Evolutionary conservation across 148 eudicot species (phyloP).

Genomic region (Salicornia ramosissima): DNA sequence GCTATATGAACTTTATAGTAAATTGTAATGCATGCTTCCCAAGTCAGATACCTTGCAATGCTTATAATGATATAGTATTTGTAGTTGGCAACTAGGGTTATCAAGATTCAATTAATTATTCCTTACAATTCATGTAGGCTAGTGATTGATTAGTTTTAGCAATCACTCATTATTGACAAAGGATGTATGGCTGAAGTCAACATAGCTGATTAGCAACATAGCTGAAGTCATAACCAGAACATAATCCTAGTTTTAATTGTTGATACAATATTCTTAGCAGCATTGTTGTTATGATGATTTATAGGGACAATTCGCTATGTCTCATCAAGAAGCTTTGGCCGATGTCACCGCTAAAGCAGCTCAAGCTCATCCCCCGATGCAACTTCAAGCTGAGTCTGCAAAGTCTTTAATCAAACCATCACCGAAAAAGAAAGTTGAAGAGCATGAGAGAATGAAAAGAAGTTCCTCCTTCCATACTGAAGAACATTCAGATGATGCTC

Average conservation of each 20-base stretch:
- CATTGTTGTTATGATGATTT: conserved; percentile 3
- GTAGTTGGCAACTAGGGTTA: neutral
- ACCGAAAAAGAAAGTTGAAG: conserved; percentile 26
- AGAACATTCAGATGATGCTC: conserved; percentile 19
- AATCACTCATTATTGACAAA: neutral
- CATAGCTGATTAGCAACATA: too few relatives aligned
- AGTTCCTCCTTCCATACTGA: neutral
- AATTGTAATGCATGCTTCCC: neutral
- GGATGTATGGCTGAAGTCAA: neutral
- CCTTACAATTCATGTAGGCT: neutral
- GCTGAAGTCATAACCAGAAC: neutral
- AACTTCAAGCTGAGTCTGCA: conserved; percentile 22
- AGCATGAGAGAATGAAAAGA: neutral
- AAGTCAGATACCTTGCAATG: conserved; percentile 8
- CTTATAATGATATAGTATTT: neutral
- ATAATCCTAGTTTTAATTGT: neutral
- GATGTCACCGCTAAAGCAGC: conserved; percentile 39
- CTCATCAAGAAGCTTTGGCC: conserved; percentile 42
- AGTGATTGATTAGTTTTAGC: neutral
- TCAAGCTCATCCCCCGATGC: conserved; percentile 30
- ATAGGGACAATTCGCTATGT: conserved; percentile 45
- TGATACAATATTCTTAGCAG: too few relatives aligned
- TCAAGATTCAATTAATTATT: neutral
- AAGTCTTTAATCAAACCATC: conserved; percentile 28
- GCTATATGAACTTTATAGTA: neutral